Conservation (phyloP, 2,329 filamentous ascomycete species). For the Dactylellina parvicollis region DNA sequence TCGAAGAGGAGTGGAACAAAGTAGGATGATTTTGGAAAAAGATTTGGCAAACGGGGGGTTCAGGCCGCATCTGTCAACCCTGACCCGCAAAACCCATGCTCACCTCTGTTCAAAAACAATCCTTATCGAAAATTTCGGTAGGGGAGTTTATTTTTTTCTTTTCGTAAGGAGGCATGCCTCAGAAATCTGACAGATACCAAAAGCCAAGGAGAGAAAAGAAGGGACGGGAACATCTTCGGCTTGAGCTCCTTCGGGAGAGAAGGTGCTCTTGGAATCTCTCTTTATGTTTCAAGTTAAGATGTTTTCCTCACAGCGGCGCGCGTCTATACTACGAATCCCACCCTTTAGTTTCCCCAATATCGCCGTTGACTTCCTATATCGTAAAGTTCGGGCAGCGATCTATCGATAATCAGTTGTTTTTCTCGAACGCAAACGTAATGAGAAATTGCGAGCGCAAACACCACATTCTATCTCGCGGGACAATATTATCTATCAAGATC, state of each 20-base stretch:
- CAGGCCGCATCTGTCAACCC: constrained; percentile 48
- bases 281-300: constrained; percentile 49
- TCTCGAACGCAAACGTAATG: constrained; percentile 40
- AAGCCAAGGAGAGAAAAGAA: constrained; percentile 23
- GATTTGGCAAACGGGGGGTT: constrained; percentile 1
- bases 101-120: constrained; percentile 1
- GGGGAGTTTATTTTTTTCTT: constrained; percentile 12
- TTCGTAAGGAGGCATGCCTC: constrained; percentile 4
- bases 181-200: constrained; percentile 24
- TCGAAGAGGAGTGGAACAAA: background rate
- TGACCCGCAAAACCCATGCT: background rate
- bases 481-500: too few relatives aligned
- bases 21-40: constrained; percentile 2
- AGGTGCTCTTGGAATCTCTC: constrained; percentile 15
- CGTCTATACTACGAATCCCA: constrained; percentile 19
- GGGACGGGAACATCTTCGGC: constrained; percentile 52
- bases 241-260: constrained; percentile 51
- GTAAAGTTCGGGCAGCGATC: constrained; percentile 41
- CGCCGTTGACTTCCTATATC: constrained; percentile 38
- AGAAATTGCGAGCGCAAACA: constrained; percentile 8
- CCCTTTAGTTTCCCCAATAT: constrained; percentile 4
- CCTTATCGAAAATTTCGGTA: constrained; percentile 23
- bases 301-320: constrained; percentile 30
- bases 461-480: background rate
- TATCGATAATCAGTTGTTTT: constrained; percentile 31